Base-by-base conservation (phyloP, 2,329 filamentous ascomycete genomes). In the Penicillium olsonii region DNA sequence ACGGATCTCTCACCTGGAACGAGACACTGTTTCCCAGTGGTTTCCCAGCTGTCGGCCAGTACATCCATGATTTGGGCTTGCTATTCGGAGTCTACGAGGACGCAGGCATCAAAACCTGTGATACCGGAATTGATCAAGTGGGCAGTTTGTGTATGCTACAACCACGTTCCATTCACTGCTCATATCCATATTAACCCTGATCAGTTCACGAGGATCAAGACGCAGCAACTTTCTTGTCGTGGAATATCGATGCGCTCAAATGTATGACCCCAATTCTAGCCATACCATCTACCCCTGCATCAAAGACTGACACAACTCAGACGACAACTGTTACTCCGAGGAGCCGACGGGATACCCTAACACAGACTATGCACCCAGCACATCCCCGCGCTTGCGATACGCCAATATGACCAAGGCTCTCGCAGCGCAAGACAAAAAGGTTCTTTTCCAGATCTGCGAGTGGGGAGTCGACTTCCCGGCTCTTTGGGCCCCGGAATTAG, bases 401-500 rank as follows among this genome's bases (percentile, higher is more conserved):
- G 59, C 73, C 9, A 75, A 71, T 38, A 81, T 81, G 77, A 74
- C 73, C 0, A 57, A 65, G 0, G 70, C 73, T 0, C 62, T 81
- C 0, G 64, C 72, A 4, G 57, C 62, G 0, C 67, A 72, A 0
- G 61, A 71, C n/a, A 69, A 74, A 0, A 64, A 73, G 5, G 74
- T 80, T 2, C 60, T 76, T 3, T 80, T 79, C 50, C 76, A 77
- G 29, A 69, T 80, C 8, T 81, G 78, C 52, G 78, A 81, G 59
- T 81, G 78, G 78, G 78, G 78, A 0, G 67, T 80, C 5, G 78
- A 72, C 20, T 70, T 80, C 37, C 69, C 79, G 0, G 74, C 75
- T 0, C 66, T 70, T 4, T 81, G 78, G 76, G 76, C 77, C 0
- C 68, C 76, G 2, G 61, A 63, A 0, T 65, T 80, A 3, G 75